Conservation (phyloP, 2,329 filamentous ascomycete species). For the Neopestalotiopsis clavispora region DNA sequence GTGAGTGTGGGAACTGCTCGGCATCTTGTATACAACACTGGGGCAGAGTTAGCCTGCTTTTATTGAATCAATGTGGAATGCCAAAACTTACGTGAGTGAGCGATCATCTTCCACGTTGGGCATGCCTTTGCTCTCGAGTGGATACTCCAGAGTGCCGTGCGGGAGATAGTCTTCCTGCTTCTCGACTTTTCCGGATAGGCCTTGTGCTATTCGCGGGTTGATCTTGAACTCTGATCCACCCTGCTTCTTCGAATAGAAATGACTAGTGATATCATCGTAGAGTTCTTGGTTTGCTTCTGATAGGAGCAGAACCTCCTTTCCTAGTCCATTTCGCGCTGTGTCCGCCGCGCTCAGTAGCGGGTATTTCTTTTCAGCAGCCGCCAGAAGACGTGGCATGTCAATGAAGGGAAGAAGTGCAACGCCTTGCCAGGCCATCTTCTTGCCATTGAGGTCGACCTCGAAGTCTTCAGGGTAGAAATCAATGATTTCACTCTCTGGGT, state of each 20-base stretch:
- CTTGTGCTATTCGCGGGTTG: slow-evolving; percentile 75
- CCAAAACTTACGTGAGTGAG: slow-evolving; percentile 73
- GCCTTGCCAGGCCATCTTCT: slow-evolving; percentile 98
- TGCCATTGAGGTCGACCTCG: slow-evolving; percentile 90
- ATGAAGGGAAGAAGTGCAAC: slow-evolving; percentile 95
- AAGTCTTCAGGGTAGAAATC: slow-evolving; percentile 98
- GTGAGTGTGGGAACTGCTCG: slow-evolving; percentile 72
- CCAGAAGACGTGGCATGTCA: slow-evolving; percentile 83
- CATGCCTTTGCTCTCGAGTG: slow-evolving; percentile 73
- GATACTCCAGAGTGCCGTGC: slow-evolving; percentile 79
- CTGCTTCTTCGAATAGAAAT: slow-evolving; percentile 92
- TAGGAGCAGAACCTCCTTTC: slow-evolving; percentile 81
- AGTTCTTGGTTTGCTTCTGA: slow-evolving; percentile 80
- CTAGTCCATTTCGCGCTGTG: slow-evolving; percentile 75
- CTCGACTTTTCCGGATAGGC: slow-evolving; percentile 78
- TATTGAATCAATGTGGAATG: slow-evolving; percentile 5
- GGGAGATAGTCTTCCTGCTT: slow-evolving; percentile 86
- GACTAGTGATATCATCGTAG: slow-evolving; percentile 81
- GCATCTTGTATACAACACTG: slow-evolving; percentile 87
- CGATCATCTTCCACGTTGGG: slow-evolving; percentile 83
- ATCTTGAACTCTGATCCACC: slow-evolving; percentile 70
- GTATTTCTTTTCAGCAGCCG: slow-evolving; percentile 83
- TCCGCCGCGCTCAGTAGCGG: slow-evolving; percentile 80
- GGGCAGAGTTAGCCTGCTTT: slow-evolving; percentile 33
- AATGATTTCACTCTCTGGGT: slow-evolving; percentile 87